Evolutionary conservation across 2,329 filamentous ascomycete species (phyloP), one percentile per base, ranked within the genome.

Genomic region (Colletotrichum gloeosporioides): DNA sequence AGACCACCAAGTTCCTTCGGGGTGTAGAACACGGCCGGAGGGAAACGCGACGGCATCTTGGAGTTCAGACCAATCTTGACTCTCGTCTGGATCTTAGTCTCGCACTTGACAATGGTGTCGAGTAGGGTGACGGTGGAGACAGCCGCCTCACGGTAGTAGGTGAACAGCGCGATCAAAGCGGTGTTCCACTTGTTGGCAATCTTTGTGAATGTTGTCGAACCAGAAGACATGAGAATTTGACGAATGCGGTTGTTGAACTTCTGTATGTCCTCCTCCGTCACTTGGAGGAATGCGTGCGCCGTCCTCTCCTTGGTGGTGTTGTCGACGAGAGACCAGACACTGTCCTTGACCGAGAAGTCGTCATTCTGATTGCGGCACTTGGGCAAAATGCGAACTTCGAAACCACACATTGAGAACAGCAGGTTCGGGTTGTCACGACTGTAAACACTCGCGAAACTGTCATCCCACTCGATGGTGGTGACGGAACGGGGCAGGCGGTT

Each of bases 181-280:
- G 97, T 99, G 86, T 99, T 99, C 97, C 98, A 99, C 87, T 99
- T 99, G 87, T 99, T 99, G 63, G 98, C 97, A 82, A 99, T 99
- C 90, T 99, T 99, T 62, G 97, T 99, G 87, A 99, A 99, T 0
- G 97, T 99, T 0, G 97, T 99, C 7, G 95, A 98, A n/a, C 97
- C 98, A 75, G 97, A 99, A 13, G 96, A 99, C 97, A 99, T 99
- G 73, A 99, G 90, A 83, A 99, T 99, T 82, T 99, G 97, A 76
- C 97, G 93, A 82, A 99, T 99, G 57, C 98, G 93, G 85, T 99
- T 99, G 87, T 99, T 99, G 90, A 99, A 99, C 86, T 99, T 99
- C 79, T 96, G 94, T 65, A 99, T 96, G 82, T 99, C 97, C 83
- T 99, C 97, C 82, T 99, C 96, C 0, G 97, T 99, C 27, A 99